These are phyloP conservation scores for Globisporangium polare DNA, from an alignment of 352 stramenopile species.

Conservation along the genomic window DNA sequence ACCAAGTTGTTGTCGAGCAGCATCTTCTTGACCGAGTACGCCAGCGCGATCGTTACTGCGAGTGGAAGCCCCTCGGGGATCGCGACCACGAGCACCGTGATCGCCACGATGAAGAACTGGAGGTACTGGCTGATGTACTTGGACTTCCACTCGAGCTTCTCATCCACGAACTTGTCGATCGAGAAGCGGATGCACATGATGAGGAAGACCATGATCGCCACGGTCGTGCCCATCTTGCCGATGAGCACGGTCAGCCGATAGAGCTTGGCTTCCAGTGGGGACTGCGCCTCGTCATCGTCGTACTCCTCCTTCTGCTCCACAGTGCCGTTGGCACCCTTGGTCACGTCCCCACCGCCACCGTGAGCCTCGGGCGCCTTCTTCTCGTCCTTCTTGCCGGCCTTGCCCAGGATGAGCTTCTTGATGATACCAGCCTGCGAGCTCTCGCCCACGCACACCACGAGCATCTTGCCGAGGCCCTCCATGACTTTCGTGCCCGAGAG, in stretches of 20 bases:
- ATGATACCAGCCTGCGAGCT: constrained; percentile 94
- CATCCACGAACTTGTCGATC: constrained; percentile 50
- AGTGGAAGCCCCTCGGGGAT: constrained; percentile 97
- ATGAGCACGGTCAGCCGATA: constrained; percentile 81
- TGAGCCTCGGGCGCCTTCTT: constrained; percentile 18
- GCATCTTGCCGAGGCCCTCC: constrained; percentile 89
- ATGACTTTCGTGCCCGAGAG: constrained; percentile 94
- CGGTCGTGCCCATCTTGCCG: constrained; percentile 68
- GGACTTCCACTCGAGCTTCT: constrained; percentile 36
- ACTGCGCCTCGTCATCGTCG: constrained; percentile 51
- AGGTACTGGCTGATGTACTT: constrained; percentile 68
- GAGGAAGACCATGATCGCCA: constrained; percentile 75
- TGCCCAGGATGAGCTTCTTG: constrained; percentile 79
- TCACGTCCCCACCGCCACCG: constrained; percentile 45
- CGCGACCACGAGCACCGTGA: constrained; percentile 94
- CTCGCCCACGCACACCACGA: constrained; percentile 92
- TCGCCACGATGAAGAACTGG: constrained; percentile 81
- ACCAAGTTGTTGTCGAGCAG: constrained; percentile 88
- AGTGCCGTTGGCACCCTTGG: constrained; percentile 77
- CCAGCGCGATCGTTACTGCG: constrained; percentile 95
- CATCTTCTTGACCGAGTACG: constrained; percentile 95
- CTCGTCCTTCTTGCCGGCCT: constrained; percentile 67
- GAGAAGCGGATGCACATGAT: constrained; percentile 75
- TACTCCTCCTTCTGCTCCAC: constrained; percentile 63
- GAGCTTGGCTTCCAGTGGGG: constrained; percentile 85